Conservation (phyloP, 148 eudicot genomes). For the Vaccinium corymbosum region DNA sequence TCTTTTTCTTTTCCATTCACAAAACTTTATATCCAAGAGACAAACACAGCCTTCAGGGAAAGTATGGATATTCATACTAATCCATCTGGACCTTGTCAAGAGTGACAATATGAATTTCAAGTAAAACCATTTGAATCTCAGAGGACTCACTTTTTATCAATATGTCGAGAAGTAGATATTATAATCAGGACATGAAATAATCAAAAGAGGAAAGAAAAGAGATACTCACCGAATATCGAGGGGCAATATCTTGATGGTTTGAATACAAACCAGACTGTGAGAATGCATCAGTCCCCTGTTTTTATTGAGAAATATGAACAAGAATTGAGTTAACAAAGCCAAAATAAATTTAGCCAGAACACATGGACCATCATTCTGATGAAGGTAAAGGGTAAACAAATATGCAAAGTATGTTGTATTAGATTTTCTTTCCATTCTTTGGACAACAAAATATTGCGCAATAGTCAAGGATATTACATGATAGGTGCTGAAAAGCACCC, state of each 20-base stretch:
- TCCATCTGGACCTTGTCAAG: neutral
- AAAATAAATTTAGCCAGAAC: neutral
- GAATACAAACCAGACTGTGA: slow-evolving; percentile 96
- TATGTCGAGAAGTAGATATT: neutral
- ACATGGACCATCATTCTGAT: neutral
- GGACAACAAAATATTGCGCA: neutral
- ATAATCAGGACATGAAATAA: neutral
- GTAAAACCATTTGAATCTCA: neutral
- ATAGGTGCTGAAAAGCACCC: neutral
- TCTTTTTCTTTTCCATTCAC: neutral
- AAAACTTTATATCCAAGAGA: neutral
- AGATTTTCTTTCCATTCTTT: neutral
- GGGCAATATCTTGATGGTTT: slow-evolving; percentile 97
- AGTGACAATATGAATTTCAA: neutral
- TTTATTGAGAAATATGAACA: neutral
- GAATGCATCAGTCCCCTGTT: slow-evolving; percentile 93
- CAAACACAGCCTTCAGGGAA: neutral
- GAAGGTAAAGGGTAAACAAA: neutral
- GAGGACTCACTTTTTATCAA: neutral
- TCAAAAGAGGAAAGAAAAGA: neutral
- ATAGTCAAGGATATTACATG: neutral
- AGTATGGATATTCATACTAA: too few relatives aligned
- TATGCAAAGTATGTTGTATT: slow-evolving; percentile 1
- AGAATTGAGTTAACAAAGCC: neutral
- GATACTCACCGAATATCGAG: slow-evolving; percentile 79